Base-by-base conservation (phyloP, 176 grass and related monocot species). In the Ensete glaucum region DNA sequence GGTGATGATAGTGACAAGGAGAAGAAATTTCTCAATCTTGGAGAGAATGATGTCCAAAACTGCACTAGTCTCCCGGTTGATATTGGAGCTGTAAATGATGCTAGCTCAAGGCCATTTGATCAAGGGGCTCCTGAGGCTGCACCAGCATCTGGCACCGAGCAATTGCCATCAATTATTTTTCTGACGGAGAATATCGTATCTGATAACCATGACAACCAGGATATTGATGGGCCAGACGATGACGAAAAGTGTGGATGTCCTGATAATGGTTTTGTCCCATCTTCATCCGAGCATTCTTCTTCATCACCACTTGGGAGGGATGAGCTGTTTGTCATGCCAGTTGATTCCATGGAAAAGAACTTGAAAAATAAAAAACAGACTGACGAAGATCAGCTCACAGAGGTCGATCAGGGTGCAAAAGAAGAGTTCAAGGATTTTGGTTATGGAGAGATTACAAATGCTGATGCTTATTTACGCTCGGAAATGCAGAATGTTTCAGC, bases 81-180 rank as follows among this genome's bases (percentile, higher is more conserved):
- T 1, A 25, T 64, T 69, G 64, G 14, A 79, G 68, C 62, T 57
- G 55, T n/a, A 71, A 48, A 63, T 76, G 74, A 77, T 78, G 77
- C 71, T 62, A 29, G 11, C 50, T 75, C 54, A 53, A 50, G 75
- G 48, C 66, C 62, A 11, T 79, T 60, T 75, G 20, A 43, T 64
- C 74, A 80, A 67, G 54, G 66, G 55, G 71, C 76, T 60, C 11
- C 53, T 57, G 34, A 59, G 43, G 34, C 19, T 54, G 64, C 64
- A 71, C 53, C 54, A 29, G 50, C 75, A 76, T 60, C 71, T 65
- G 73, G 19, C 51, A 50, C 17, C 2, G 25, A 8, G 24, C 16
- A 22, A 20, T 50, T 50, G 43, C 8, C 72, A 56, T 17, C 13
- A 55, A 26, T 64, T 43, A 23, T 81, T 73, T 50, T 27, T 76